A percentile compares a stretch with the other conserved stretches of the same genome.
Conservation (phyloP, 2,329 filamentous ascomycete genomes). For the Curvularia verruculosa region DNA sequence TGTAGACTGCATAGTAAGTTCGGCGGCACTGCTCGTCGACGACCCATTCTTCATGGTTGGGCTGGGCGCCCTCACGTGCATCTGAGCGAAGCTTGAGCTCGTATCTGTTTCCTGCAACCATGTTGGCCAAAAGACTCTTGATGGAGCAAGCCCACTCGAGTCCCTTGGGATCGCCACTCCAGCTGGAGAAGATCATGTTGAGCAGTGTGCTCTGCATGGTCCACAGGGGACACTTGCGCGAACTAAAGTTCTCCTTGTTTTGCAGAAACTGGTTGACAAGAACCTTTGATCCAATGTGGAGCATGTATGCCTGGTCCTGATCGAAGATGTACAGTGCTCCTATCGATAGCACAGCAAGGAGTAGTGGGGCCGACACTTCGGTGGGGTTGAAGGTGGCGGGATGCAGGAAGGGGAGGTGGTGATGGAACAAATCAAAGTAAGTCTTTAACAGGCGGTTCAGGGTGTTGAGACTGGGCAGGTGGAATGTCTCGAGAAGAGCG, state of each 20-base stretch:
- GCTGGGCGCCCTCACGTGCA: conserved; percentile 75
- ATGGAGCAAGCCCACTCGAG: conserved; percentile 99
- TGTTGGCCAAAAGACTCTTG: conserved; percentile 96
- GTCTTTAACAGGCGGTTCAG: conserved; percentile 93
- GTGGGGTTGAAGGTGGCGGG: conserved; percentile 87
- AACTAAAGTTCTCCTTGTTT: conserved; percentile 99
- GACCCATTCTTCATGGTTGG: conserved; percentile 88
- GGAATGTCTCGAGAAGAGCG: conserved; percentile 86
- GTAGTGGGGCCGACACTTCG: conserved; percentile 77
- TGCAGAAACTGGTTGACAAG: conserved; percentile 96
- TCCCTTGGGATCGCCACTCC: conserved; percentile 97
- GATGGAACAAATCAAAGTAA: conserved; percentile 97
- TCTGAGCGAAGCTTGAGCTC: conserved; percentile 93
- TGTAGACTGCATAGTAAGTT: conserved; percentile 98
- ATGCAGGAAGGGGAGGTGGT: conserved; percentile 94
- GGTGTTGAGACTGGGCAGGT: conserved; percentile 77
- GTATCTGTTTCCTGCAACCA: conserved; percentile 97
- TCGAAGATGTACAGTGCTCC: conserved; percentile 97
- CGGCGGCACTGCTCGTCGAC: conserved; percentile 95
- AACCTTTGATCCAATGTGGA: conserved; percentile 97
- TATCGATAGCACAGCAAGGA: conserved; percentile 91
- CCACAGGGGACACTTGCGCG: conserved; percentile 95
- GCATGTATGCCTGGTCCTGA: conserved; percentile 93
- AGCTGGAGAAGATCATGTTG: conserved; percentile 99
- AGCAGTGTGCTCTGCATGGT: conserved; percentile 96